These are phyloP conservation scores for Blastobotrys aristatus DNA, from an alignment of 1,139 yeast species.

Conservation along the genomic window DNA sequence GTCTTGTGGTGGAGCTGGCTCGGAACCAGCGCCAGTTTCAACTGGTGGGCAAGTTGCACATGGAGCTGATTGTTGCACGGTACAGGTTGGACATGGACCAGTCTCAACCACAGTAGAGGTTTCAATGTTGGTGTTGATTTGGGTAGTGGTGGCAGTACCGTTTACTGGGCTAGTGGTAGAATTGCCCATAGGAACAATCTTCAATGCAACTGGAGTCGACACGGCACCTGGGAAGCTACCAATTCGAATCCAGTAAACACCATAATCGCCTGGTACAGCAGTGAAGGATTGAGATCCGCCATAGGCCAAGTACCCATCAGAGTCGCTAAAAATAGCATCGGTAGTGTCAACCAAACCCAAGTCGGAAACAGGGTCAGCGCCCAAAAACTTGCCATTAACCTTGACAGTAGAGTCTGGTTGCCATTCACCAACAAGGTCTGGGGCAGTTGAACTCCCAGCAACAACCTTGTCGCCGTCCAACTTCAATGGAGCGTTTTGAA, in stretches of 20 bases:
- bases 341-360: conserved; percentile 3
- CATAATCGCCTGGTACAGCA: conserved; percentile 16
- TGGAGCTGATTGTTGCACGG: conserved; percentile 4
- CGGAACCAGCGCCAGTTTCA: too few species aligned
- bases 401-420: conserved; percentile 1
- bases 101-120: background rate
- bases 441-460: conserved; percentile 10
- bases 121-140: too few species aligned
- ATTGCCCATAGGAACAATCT: background rate
- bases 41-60: background rate
- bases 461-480: conserved; percentile 4
- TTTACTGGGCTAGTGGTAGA: background rate
- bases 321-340: conserved; percentile 5
- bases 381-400: background rate
- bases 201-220: conserved; percentile 17
- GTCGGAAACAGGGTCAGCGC: background rate
- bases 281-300: conserved; percentile 17
- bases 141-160: background rate
- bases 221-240: conserved; percentile 15
- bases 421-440: conserved; percentile 7
- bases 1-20: conserved; percentile 8
- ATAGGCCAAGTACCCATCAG: conserved; percentile 16
- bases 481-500: conserved; percentile 13
- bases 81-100: background rate
- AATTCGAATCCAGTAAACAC: conserved; percentile 16